Evolutionary conservation across 768 basidiomycete species (phyloP), one percentile per base, ranked within the genome.

Genomic region (Xerocomellus dryophilus): DNA sequence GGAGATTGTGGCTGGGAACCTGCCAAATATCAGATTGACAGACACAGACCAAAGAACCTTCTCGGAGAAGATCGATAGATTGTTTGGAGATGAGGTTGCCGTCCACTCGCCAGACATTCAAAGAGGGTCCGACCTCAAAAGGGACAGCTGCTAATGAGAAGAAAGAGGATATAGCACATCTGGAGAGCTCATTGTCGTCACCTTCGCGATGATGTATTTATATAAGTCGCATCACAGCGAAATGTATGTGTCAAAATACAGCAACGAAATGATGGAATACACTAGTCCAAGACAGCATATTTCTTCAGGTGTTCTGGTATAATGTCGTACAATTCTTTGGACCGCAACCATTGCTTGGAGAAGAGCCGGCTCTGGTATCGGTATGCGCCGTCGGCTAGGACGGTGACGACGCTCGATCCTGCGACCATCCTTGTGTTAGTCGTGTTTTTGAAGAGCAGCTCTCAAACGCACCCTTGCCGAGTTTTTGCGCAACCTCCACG

Each of bases 351-450:
- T 61, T 83, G 82, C 69, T 89, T 89, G 15, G 94, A 97, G 76
- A 99, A 99, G 34, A 99, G 75, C 11, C 97, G 82, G 56, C 91
- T 95, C 74, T 98, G 97, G 67, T 99, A 97, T 66, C 97, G 82
- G 66, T 98, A 96, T 42, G 97, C 97, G 7, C 96, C 97, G 66
- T 99, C 97, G 69, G 89, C 92, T 36, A 99, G 73, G 48, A 98
- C 80, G 5, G 97, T 99, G 2, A 85, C 93, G 27, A 98, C 78
- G 15, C 79, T 91, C 20, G 88, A 87, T 34, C 90, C 90, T 93
- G 56, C 42, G 35, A 35, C 49, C 50, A 27, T 47, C 4, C 23
- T 9, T n/a, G 20, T 23, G 31, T 56, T 11, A 52, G 47, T 25
- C n/a, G 18, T 7, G 39, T 27, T 6, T 20, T 41, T 21, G 21